Percentiles rank a stretch among this genome's conserved stretches.
Conservation (phyloP, 345 rosid genomes). For the Passiflora organensis region DNA sequence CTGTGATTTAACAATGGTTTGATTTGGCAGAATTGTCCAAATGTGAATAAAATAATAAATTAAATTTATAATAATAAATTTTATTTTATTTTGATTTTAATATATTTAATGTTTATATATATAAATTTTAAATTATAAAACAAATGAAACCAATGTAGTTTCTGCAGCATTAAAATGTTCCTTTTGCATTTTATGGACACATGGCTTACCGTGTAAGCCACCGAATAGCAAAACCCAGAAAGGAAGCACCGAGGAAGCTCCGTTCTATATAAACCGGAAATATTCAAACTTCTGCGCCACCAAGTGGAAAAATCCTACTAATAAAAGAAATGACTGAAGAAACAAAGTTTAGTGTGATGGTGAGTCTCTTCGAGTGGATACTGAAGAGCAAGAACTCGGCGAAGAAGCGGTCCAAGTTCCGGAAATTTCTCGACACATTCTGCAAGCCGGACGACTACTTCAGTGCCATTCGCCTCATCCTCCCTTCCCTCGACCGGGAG, state of each 20-base stretch:
- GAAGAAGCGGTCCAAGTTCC: constrained; percentile 81
- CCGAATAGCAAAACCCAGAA: neutral
- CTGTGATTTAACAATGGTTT: too few relatives aligned
- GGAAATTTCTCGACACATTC: constrained; percentile 80
- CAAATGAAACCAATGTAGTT: too few relatives aligned
- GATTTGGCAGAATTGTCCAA: too few relatives aligned
- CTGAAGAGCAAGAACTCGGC: constrained; percentile 62
- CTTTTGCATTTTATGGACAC: neutral
- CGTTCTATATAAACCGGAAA: neutral
- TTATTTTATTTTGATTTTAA: too few relatives aligned
- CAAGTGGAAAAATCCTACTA: too few relatives aligned
- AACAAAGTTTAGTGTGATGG: constrained; percentile 59
- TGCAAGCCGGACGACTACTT: constrained; percentile 68
- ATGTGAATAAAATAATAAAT: too few relatives aligned
- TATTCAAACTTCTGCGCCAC: neutral
- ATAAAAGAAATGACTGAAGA: constrained; percentile 36
- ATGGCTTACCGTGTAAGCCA: too few relatives aligned
- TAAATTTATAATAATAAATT: too few relatives aligned
- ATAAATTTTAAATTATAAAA: too few relatives aligned
- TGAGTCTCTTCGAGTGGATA: constrained; percentile 84
- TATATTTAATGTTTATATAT: too few relatives aligned
- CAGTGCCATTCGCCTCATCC: constrained; percentile 67
- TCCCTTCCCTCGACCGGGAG: constrained; percentile 81
- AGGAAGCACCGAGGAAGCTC: neutral
- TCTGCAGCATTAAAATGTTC: too few relatives aligned